A percentile compares a stretch with the other conserved stretches of the same genome.
Conservation (phyloP, 176 grass and related monocot species). For the Neostapfia colusana region DNA sequence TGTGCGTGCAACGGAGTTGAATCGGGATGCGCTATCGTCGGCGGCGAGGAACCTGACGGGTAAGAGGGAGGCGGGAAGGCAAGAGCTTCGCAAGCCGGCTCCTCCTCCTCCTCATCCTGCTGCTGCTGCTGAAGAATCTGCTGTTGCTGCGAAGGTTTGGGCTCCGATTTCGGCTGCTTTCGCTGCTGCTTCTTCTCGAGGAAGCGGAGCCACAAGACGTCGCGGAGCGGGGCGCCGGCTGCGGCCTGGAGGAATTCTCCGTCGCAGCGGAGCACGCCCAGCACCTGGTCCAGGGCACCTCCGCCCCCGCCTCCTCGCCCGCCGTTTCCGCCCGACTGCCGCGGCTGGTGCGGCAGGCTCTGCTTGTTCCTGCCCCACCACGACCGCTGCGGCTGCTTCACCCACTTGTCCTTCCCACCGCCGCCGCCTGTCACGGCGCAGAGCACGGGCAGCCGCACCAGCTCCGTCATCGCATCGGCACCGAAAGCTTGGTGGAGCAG, state of each 20-base stretch:
- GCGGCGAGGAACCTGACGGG: slow-evolving; percentile 42
- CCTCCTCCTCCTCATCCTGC: no score
- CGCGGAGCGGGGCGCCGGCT: slow-evolving; percentile 36
- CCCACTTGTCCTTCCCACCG: slow-evolving; percentile 35
- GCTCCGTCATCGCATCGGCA: slow-evolving; percentile 44
- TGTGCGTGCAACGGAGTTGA: slow-evolving; percentile 13
- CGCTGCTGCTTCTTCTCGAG: slow-evolving; percentile 60
- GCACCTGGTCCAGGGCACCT: slow-evolving; percentile 48
- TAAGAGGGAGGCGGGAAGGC: slow-evolving; percentile 53
- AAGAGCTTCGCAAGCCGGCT: background rate
- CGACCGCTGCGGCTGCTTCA: slow-evolving; percentile 25
- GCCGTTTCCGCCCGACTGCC: slow-evolving; percentile 22
- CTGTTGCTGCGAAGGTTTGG: slow-evolving; percentile 6
- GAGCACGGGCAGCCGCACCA: slow-evolving; percentile 42
- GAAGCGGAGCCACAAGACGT: slow-evolving; percentile 80
- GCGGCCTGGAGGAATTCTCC: slow-evolving; percentile 52
- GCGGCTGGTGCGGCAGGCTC: slow-evolving; percentile 38
- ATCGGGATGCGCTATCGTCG: slow-evolving; percentile 18
- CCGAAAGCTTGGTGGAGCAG: slow-evolving; percentile 21
- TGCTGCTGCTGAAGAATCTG: background rate
- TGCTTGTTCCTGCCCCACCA: slow-evolving; percentile 38
- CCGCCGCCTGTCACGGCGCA: slow-evolving; percentile 44
- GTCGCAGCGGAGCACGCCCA: slow-evolving; percentile 64
- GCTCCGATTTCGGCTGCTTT: slow-evolving; percentile 8
- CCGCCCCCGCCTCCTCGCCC: slow-evolving; percentile 25